phyloP scores from a whole-genome alignment of 805 yeast species.

The Kuraishia piskuri region DNA sequence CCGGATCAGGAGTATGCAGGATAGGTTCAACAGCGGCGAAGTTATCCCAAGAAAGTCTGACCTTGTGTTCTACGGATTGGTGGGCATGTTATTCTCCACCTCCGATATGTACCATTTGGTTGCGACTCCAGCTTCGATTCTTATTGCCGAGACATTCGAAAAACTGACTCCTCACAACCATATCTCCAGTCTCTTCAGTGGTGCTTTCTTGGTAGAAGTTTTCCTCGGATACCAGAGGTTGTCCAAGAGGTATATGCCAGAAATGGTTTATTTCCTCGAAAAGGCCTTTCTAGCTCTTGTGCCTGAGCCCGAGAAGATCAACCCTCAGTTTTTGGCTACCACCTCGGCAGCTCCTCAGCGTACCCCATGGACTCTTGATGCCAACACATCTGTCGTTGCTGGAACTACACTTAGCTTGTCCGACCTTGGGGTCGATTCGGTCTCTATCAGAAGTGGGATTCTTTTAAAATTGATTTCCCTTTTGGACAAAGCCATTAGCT shows the following conservation, averaged over 20 bases:
- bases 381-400: slow-evolving; percentile 9
- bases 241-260: slow-evolving; percentile 80
- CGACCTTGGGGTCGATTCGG: not conserved
- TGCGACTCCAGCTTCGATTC: slow-evolving; percentile 72
- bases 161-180: slow-evolving; percentile 22
- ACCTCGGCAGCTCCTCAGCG: slow-evolving; percentile 8
- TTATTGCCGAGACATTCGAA: slow-evolving; percentile 64
- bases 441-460: slow-evolving; percentile 13
- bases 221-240: slow-evolving; percentile 67
- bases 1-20: slow-evolving; percentile 46
- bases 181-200: slow-evolving; percentile 37
- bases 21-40: slow-evolving; percentile 31
- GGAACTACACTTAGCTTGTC: not conserved
- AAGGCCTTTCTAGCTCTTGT: slow-evolving; percentile 36
- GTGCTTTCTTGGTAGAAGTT: slow-evolving; percentile 58
- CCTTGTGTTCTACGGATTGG: slow-evolving; percentile 54
- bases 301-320: slow-evolving; percentile 24
- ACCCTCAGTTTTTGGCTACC: slow-evolving; percentile 13
- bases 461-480: slow-evolving; percentile 24
- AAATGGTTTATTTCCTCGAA: slow-evolving; percentile 52
- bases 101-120: slow-evolving; percentile 94
- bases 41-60: slow-evolving; percentile 40
- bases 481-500: slow-evolving; percentile 21
- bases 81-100: slow-evolving; percentile 81
- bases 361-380: slow-evolving; percentile 12